phyloP scores from a whole-genome alignment of 1,284 basidiomycete genomes.

The Bjerkandera adusta region DNA sequence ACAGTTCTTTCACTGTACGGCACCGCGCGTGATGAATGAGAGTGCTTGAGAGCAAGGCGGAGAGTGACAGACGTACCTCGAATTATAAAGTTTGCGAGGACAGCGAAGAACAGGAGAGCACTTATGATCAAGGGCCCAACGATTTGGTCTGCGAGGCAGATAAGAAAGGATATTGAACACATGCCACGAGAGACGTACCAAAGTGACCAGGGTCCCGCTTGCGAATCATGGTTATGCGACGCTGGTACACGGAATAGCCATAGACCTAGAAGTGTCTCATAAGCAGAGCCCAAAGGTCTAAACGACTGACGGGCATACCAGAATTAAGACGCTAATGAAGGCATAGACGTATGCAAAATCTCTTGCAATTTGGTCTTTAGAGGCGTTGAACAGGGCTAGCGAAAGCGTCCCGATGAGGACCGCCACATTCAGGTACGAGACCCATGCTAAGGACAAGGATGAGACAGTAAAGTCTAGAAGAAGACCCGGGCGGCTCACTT shows the following conservation, averaged over 20 bases:
- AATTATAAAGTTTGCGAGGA: slow-evolving; percentile 85
- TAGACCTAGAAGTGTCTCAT: slow-evolving; percentile 59
- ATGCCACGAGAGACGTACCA: slow-evolving; percentile 59
- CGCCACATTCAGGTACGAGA: slow-evolving; percentile 87
- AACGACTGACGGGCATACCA: slow-evolving; percentile 39
- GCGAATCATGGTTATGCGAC: slow-evolving; percentile 88
- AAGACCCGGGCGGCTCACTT: slow-evolving; percentile 46
- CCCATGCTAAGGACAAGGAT: slow-evolving; percentile 65
- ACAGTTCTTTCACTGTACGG: slow-evolving; percentile 44
- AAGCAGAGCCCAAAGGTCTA: background rate
- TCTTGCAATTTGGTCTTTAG: slow-evolving; percentile 71
- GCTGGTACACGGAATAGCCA: slow-evolving; percentile 86
- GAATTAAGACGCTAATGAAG: slow-evolving; percentile 63
- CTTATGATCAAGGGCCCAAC: slow-evolving; percentile 82
- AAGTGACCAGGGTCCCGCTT: slow-evolving; percentile 90
- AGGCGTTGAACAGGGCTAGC: slow-evolving; percentile 87
- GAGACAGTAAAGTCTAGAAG: background rate
- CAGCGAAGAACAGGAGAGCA: slow-evolving; percentile 76
- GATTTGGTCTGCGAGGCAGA: slow-evolving; percentile 59
- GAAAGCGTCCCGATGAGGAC: slow-evolving; percentile 86
- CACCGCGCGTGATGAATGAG: background rate
- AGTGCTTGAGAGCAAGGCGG: slow-evolving; percentile 7
- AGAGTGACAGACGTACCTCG: slow-evolving; percentile 52
- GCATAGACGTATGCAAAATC: slow-evolving; percentile 88
- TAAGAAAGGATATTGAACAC: background rate